phyloP scores from a whole-genome alignment of 2,329 filamentous ascomycete genomes.

The Zymoseptoria ardabiliae region DNA sequence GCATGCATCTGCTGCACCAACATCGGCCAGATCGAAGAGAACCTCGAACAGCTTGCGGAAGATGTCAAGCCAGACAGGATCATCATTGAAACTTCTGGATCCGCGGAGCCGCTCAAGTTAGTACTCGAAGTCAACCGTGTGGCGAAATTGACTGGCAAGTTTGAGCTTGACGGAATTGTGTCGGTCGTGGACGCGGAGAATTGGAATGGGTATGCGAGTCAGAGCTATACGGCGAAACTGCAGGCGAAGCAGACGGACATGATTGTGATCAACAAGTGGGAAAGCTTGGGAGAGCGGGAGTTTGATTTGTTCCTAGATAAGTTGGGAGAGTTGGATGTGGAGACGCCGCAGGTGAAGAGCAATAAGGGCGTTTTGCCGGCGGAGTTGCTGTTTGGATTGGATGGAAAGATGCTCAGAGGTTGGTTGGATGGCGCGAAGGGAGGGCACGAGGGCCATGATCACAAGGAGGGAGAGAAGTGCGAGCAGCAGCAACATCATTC shows the following conservation, averaged over 20 bases:
- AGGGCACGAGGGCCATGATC: conserved; percentile 32
- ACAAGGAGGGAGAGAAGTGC: conserved; percentile 30
- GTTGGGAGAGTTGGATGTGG: conserved; percentile 71
- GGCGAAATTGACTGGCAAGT: conserved; percentile 59
- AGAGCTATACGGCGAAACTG: conserved; percentile 77
- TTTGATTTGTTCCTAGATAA: conserved; percentile 74
- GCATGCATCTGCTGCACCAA: conserved; percentile 99
- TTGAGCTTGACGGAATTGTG: conserved; percentile 77
- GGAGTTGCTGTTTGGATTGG: conserved; percentile 77
- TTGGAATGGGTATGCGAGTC: conserved; percentile 88
- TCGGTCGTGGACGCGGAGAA: conserved; percentile 92
- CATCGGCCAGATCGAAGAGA: conserved; percentile 79
- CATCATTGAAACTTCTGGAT: conserved; percentile 87
- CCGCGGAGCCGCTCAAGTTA: conserved; percentile 73
- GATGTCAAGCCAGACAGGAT: conserved; percentile 67
- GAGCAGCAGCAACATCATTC: conserved; percentile 54
- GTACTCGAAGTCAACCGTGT: conserved; percentile 85
- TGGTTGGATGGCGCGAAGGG: conserved; percentile 32
- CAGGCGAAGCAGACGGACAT: conserved; percentile 87
- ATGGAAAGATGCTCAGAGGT: conserved; percentile 64
- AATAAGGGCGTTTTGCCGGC: conserved; percentile 70
- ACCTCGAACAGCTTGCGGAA: conserved; percentile 64
- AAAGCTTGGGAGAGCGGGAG: conserved; percentile 61
- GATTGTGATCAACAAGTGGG: conserved; percentile 92
- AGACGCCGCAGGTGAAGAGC: conserved; percentile 73